A percentile compares a stretch with the other conserved stretches of the same genome.
Conservation (phyloP, 768 basidiomycete genomes). For the Tulasnella sp. region DNA sequence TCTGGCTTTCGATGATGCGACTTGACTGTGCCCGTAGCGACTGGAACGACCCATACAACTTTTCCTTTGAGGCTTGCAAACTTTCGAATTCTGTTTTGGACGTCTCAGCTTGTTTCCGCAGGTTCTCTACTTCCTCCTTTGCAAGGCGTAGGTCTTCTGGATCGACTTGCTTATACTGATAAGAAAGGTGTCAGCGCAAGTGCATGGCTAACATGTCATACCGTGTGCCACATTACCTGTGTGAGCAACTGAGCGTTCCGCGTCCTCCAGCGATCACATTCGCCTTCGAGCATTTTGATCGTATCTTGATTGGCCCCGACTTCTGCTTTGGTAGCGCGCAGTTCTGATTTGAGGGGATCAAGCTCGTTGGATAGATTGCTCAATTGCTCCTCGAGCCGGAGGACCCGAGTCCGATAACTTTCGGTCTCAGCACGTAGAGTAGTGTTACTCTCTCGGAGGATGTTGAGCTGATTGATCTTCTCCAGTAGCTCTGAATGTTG, state of each 20-base stretch:
- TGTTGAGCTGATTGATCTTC: conserved; percentile 75
- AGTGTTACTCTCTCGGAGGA: conserved; percentile 80
- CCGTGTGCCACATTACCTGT: conserved; percentile 41
- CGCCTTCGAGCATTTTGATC: conserved; percentile 58
- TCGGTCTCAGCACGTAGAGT: conserved; percentile 73
- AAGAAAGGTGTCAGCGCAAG: background rate
- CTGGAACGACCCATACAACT: background rate
- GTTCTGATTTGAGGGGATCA: conserved; percentile 64
- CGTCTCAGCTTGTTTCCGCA: background rate
- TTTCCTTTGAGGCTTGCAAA: conserved; percentile 1
- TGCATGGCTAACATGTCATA: background rate
- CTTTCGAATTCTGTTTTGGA: background rate
- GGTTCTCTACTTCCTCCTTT: conserved; percentile 5
- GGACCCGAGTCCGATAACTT: conserved; percentile 53
- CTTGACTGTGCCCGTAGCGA: conserved; percentile 1
- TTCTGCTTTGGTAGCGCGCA: conserved; percentile 57
- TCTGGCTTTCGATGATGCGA: conserved; percentile 3
- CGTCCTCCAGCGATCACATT: conserved; percentile 74
- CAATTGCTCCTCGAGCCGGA: conserved; percentile 56
- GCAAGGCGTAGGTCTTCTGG: conserved; percentile 8
- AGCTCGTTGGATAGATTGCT: conserved; percentile 49
- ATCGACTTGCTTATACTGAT: conserved; percentile 14
- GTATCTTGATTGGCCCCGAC: conserved; percentile 59
- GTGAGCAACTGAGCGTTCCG: conserved; percentile 68
- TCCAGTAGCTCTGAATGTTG: conserved; percentile 80